Evolutionary conservation across 768 basidiomycete species (phyloP), one percentile per base, ranked within the genome.

Genomic region (Pulveroboletus sp.): DNA sequence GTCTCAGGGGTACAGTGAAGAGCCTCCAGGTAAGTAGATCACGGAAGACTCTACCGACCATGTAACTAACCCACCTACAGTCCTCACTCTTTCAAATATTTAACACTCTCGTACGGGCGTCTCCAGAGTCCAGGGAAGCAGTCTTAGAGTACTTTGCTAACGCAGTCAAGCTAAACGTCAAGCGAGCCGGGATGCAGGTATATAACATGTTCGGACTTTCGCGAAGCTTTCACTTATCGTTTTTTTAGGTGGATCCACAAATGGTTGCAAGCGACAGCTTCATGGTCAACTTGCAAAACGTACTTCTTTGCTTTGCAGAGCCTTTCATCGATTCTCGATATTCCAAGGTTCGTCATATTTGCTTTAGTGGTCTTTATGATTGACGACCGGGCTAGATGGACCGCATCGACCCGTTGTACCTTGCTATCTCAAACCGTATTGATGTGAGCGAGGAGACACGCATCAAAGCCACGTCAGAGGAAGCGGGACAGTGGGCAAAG

Each of bases 321-420:
- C 95, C 95, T 0, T 95, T 97, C 61, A 91, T 98, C 77, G 95
- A 98, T 65, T 83, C 89, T 1, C 81, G 77, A 47, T 97, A 86
- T 58, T 81, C 85, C 38, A 98, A 96, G 79, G 93, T 88, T 40
- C 45, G 39, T 47, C 41, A 43, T 27, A 41, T 31, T 50, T 5
- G 11, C 53, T 46, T 15, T 48, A 10, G 11, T 39, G 24, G 17
- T 30, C 17, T 11, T 50, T 28, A 27, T 45, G 14, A 11, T 43
- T 57, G 40, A 67, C 8, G 32, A 43, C 18, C 17, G 4, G 9
- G 9, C 32, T 40, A 96, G 90, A 86, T 99, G 60, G 88, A 96
- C 65, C 86, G 88, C 51, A 90, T 99, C 43, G 95, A 99, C 61
- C 75, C 84, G 2, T 67, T 84, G 7, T 98, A 85, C 68, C 94